Evolutionary conservation across 164 flowering plant species (phyloP), one percentile per base, ranked within the genome.

Genomic region (Chimonanthus praecox): DNA sequence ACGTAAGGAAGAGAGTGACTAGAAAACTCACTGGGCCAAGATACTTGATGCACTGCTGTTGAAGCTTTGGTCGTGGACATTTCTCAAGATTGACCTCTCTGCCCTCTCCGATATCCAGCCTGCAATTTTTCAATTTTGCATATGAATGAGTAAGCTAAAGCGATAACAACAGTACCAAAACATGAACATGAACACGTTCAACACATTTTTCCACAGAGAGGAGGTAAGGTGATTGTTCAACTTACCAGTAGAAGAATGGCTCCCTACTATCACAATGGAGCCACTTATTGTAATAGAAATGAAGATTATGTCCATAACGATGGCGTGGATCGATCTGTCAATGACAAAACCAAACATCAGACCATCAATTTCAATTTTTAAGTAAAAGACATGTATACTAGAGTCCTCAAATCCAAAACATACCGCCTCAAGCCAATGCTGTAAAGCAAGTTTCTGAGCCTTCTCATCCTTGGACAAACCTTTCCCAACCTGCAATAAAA

Each of bases 391-490:
- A 61, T 47, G 21, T 11, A 62, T 51, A 3, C 43, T n/a, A 21
- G 11, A 74, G 10, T 46, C 4, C 3, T 47, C 8, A 46, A 44
- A 50, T 48, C 6, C n/a, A 21, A n/a, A 58, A 82, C 93, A 80
- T 84, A 94, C 99, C 3, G 98, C 99, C 75, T 94, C 99, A 45
- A 94, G 98, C 99, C 98, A 94, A 77, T 94, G 98, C 76, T 90
- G 98, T 65, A 94, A 80, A 68, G 99, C 98, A 73, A 94, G 98
- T 79, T 92, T 88, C 21, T 87, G 87, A 47, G 98, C 98, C 77
- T 89, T 91, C 64, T 85, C 90, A 75, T 91, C 94, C 84, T 94
- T 91, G 0, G 96, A 94, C 67, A 88, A 86, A 69, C 99, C 99
- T 84, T 92, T 95, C 3, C 99, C 98, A 49, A 94, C 98, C 98